These are phyloP conservation scores for Parmales sp. DNA, from an alignment of 108 stramenopile species.

Conservation along the genomic window DNA sequence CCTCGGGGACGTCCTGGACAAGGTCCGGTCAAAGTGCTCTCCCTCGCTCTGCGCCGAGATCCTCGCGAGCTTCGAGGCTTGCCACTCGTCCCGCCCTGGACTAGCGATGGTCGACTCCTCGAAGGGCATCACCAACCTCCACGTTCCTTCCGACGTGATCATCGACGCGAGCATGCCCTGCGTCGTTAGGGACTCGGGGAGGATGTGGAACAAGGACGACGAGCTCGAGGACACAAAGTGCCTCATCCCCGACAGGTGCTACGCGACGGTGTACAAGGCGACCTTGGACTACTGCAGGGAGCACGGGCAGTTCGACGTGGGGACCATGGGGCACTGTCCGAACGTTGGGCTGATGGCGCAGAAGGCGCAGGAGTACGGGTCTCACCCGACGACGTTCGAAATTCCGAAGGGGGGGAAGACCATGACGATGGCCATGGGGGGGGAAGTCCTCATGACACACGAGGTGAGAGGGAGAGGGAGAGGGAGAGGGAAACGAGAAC, in stretches of 20 bases:
- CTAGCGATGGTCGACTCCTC: conserved; percentile 85
- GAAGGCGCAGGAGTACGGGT: conserved; percentile 88
- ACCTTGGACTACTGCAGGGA: conserved; percentile 70
- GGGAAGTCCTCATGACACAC: too few relatives aligned
- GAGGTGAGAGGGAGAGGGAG: conserved; percentile 32
- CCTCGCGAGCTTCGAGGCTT: conserved; percentile 62
- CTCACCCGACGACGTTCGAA: conserved; percentile 87
- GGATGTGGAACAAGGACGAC: conserved; percentile 84
- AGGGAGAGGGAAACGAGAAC: neutral
- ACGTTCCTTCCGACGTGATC: conserved; percentile 69
- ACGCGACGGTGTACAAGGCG: conserved; percentile 84
- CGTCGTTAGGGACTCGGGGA: conserved; percentile 77
- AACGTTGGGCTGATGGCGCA: conserved; percentile 89
- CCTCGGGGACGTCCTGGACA: conserved; percentile 55
- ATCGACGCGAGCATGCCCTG: conserved; percentile 88
- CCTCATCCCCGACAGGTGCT: conserved; percentile 58
- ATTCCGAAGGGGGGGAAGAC: conserved; percentile 56
- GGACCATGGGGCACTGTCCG: conserved; percentile 64
- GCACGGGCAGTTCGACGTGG: conserved; percentile 78
- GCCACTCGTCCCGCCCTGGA: conserved; percentile 73
- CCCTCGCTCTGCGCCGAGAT: conserved; percentile 49
- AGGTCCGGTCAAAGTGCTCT: conserved; percentile 45
- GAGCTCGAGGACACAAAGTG: conserved; percentile 86
- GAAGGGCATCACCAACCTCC: conserved; percentile 85
- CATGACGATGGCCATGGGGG: conserved; percentile 59